A percentile compares a stretch with the other conserved stretches of the same genome.
These are phyloP conservation scores for Ampelocalamus luodianensis DNA, from an alignment of 176 grass and related monocot genomes.

Conservation along the genomic window DNA sequence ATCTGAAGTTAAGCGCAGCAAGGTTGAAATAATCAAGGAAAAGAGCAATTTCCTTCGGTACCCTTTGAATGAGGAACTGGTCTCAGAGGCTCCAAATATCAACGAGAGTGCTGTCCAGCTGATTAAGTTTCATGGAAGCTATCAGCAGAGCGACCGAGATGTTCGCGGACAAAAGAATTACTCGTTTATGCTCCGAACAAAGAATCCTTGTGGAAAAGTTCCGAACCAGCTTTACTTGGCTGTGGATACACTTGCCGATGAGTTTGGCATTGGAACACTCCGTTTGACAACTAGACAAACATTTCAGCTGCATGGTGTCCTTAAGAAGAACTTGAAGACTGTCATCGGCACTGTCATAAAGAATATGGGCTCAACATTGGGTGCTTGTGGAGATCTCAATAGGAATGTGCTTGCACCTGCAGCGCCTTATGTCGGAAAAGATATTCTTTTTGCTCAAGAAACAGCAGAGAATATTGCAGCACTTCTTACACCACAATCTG, in stretches of 20 bases:
- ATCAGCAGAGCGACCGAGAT: slow-evolving; percentile 88
- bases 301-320: slow-evolving; percentile 91
- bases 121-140: slow-evolving; percentile 98
- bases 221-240: slow-evolving; percentile 83
- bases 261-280: slow-evolving; percentile 94
- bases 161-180: slow-evolving; percentile 84
- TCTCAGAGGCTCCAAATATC: slow-evolving; percentile 81
- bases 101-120: slow-evolving; percentile 84
- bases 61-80: slow-evolving; percentile 88
- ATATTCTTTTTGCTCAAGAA: slow-evolving; percentile 78
- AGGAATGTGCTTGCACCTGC: slow-evolving; percentile 98
- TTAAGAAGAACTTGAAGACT: slow-evolving; percentile 95
- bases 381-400: slow-evolving; percentile 95
- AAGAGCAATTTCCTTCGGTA: slow-evolving; percentile 94
- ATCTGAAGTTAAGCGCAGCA: slow-evolving; percentile 81
- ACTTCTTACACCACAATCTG: slow-evolving; percentile 88
- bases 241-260: slow-evolving; percentile 89
- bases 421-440: slow-evolving; percentile 75
- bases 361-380: slow-evolving; percentile 97
- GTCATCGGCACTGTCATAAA: slow-evolving; percentile 82
- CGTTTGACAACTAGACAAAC: slow-evolving; percentile 94
- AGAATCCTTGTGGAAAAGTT: slow-evolving; percentile 95
- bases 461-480: slow-evolving; percentile 88
- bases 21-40: slow-evolving; percentile 97
- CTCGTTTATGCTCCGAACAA: slow-evolving; percentile 96